Base-by-base conservation (phyloP, 768 basidiomycete species). In the Coprinopsis marcescibilis region DNA sequence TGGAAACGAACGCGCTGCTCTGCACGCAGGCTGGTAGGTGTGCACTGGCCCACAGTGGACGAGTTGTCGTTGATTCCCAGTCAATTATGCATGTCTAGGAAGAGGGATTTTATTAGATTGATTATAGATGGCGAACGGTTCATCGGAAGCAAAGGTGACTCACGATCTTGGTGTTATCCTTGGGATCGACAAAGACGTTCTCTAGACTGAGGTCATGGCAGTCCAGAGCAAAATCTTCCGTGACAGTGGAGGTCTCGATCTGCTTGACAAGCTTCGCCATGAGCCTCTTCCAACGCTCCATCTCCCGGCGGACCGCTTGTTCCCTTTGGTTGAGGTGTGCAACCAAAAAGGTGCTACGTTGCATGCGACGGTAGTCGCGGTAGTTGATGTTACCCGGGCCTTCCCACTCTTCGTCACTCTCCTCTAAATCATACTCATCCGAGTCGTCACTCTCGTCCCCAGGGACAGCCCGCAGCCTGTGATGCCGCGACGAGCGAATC, bases 1-100 rank as follows among this genome's bases (percentile, higher is more conserved):
- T 78, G 1, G 77, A 74, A 2, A 83, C 79, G 68, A 89, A 88
- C 0, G 83, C 78, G 49, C 81, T 85, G n/a, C 79, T 78, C 54
- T 85, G 84, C 17, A 88, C 74, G 61, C 89, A 88, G 0, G 85
- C 76, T 0, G 89, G 89, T 2, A 89, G 71, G 57, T 92, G 89
- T 0, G 89, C 86, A 49, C 80, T 83, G 15, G 85, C 83, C 88
- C 88, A 91, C 15, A 92, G 73, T 3, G 89, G 89, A 12, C 89
- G 75, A 7, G 82, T 88, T 10, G 86, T 88, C n/a, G 89, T 90
- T 13, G 89, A 87, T 60, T 92, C 89, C 89, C 87, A 90, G 55
- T 92, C 89, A 33, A 92, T 91, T 48, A 92, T 77, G 56, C 86
- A 87, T 1, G 87, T 86, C 89, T 92, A 57, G 8, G 45, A 2